phyloP scores from a whole-genome alignment of 805 yeast genomes.

The Kodamaea nitidulidarum region DNA sequence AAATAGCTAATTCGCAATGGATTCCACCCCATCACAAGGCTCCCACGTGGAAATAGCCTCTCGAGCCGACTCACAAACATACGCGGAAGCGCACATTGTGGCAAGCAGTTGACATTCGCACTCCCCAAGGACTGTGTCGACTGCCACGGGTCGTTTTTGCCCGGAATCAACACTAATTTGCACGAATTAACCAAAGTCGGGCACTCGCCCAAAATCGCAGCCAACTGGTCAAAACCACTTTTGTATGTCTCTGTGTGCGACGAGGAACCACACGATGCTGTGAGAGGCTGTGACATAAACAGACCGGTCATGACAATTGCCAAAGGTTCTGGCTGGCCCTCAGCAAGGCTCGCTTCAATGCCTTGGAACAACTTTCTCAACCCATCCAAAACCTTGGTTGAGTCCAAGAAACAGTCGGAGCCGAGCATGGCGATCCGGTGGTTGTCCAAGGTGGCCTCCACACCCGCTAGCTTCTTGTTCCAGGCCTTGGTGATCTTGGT shows the following conservation, averaged over 20 bases:
- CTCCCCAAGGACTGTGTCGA: slow-evolving; percentile 61
- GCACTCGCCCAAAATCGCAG: slow-evolving; percentile 56
- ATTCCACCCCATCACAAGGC: slow-evolving; percentile 50
- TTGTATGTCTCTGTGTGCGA: slow-evolving; percentile 55
- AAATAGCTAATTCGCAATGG: slow-evolving; percentile 77
- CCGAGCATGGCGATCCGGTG: slow-evolving; percentile 73
- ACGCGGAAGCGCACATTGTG: slow-evolving; percentile 67
- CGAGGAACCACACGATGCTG: slow-evolving; percentile 47
- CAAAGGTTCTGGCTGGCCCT: slow-evolving; percentile 46
- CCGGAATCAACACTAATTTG: slow-evolving; percentile 75
- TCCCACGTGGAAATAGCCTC: slow-evolving; percentile 44
- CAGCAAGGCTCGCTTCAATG: slow-evolving; percentile 38
- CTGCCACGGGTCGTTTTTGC: slow-evolving; percentile 92
- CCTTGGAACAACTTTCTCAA: slow-evolving; percentile 57
- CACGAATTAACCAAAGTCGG: slow-evolving; percentile 50
- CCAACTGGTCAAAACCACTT: slow-evolving; percentile 68
- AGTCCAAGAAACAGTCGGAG: slow-evolving; percentile 65
- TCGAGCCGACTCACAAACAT: slow-evolving; percentile 66
- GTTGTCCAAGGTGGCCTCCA: slow-evolving; percentile 53
- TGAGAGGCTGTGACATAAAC: slow-evolving; percentile 63
- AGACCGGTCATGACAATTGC: slow-evolving; percentile 82
- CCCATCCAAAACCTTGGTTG: slow-evolving; percentile 54
- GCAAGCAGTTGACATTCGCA: slow-evolving; percentile 39
- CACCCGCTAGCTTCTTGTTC: slow-evolving; percentile 46
- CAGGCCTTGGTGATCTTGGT: slow-evolving; percentile 61